These are phyloP conservation scores for Rhodotorula sp. DNA, from an alignment of 1,284 basidiomycete genomes.

Conservation along the genomic window DNA sequence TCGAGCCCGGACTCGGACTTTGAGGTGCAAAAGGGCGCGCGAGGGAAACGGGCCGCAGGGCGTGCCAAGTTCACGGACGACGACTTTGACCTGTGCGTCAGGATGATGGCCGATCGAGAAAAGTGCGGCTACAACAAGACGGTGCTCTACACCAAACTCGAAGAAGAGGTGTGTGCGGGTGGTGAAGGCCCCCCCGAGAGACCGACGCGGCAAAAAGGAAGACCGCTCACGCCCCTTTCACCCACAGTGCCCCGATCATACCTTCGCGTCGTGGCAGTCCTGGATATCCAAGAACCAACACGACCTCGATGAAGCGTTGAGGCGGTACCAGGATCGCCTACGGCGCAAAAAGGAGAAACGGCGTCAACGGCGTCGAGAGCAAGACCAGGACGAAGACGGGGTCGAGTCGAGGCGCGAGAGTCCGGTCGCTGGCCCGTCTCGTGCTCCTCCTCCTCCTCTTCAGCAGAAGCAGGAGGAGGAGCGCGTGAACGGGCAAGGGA, in stretches of 20 bases:
- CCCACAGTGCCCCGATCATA: conserved; percentile 20
- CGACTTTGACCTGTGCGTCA: conserved; percentile 10
- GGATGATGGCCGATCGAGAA: neutral
- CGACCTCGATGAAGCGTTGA: conserved; percentile 10
- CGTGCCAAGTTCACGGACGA: conserved; percentile 1
- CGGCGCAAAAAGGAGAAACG: neutral
- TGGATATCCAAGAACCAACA: conserved; percentile 10
- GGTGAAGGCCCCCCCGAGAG: too few relatives aligned
- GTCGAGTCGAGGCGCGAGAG: neutral
- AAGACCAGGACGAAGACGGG: neutral
- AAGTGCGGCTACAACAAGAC: neutral
- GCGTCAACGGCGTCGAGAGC: neutral
- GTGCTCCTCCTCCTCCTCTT: neutral
- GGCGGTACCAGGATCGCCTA: neutral
- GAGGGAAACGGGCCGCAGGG: neutral
- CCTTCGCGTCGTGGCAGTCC: conserved; percentile 26
- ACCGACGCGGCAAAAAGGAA: too few relatives aligned
- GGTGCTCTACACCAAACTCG: neutral
- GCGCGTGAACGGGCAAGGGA: neutral
- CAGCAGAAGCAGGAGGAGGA: neutral
- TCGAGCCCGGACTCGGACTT: neutral
- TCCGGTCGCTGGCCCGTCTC: neutral
- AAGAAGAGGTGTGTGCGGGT: neutral
- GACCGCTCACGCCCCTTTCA: neutral
- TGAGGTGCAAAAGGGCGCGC: neutral